Evolutionary conservation across 2,329 filamentous ascomycete species (phyloP), one percentile per base, ranked within the genome.

Genomic region (Fusarium marasasianum): DNA sequence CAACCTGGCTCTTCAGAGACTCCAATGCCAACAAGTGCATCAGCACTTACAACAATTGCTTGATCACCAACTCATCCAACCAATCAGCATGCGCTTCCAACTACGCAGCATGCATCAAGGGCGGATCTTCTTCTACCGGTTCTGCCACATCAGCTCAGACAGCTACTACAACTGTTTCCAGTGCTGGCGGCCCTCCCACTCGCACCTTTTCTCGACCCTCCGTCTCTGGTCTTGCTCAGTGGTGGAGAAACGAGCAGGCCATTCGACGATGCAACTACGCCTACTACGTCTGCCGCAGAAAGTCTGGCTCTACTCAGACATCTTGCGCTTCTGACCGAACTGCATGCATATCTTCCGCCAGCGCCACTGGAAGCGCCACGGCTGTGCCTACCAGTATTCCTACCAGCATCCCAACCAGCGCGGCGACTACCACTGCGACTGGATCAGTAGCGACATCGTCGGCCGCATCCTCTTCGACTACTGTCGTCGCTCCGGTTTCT

Each of bases 1-100:
- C 67, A 20, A 44, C 20, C 6, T 70, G 67, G 67, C 33, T 70
- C 9, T 70, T 70, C 31, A 37, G 35, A 13, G 60, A 47, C 15
- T 29, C 29, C 9, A 31, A n/a, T 4, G 15, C 37, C 31, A 70
- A 44, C 41, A 70, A 65, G 59, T 70, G 67, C n/a, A 70, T 64
- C 37, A 38, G 18, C n/a, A 18, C 66, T 5, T 70, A 40, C 37
- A 65, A 65, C 37, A 45, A 50, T 22, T 70, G 67, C n/a, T 45
- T 70, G 41, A 29, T 48, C 7, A 50, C 50, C 20, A 70, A 38
- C 9, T 70, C 67, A 10, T 37, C 9, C n/a, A 56, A 70, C 22
- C 65, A 57, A 14, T 14, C 20, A 1, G 3, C 58, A 1, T 70
- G 67, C 7, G 59, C 60, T 20, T 48, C 67, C 8, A 41, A 43